Percentiles rank a stretch among this genome's conserved stretches.
phyloP scores from a whole-genome alignment of 1,284 basidiomycete species.

The Trametes polyzona region DNA sequence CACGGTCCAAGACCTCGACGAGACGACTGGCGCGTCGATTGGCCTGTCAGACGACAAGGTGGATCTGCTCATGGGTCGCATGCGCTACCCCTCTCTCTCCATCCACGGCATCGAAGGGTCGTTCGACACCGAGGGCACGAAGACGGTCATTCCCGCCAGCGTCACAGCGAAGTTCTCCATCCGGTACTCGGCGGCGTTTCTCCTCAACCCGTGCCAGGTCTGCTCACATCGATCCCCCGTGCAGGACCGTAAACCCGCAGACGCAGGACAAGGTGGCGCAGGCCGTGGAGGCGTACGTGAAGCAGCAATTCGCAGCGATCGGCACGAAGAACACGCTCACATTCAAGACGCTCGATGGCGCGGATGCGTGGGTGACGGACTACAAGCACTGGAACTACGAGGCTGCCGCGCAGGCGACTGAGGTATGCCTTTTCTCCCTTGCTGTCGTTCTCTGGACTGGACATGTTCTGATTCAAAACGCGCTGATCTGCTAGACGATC shows the following conservation, averaged over 20 bases:
- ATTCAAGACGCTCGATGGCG: conserved; percentile 77
- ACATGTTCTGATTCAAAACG: not conserved
- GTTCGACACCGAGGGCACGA: conserved; percentile 86
- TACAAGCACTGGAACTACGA: conserved; percentile 94
- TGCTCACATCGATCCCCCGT: not conserved
- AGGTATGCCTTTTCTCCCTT: conserved; percentile 45
- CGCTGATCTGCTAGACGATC: conserved; percentile 20
- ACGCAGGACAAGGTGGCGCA: conserved; percentile 76
- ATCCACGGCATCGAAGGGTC: conserved; percentile 98
- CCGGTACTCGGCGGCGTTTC: conserved; percentile 60
- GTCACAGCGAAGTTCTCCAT: conserved; percentile 95
- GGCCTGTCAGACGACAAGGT: conserved; percentile 84
- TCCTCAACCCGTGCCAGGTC: not conserved
- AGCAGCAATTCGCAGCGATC: conserved; percentile 83
- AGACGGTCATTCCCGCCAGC: conserved; percentile 94
- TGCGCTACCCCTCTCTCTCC: conserved; percentile 88
- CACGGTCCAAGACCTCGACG: conserved; percentile 75
- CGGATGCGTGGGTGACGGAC: conserved; percentile 89
- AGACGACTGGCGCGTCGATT: conserved; percentile 77
- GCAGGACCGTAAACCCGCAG: conserved; percentile 86
- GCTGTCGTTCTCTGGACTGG: not conserved
- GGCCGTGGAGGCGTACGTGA: conserved; percentile 73
- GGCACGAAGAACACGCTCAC: conserved; percentile 79
- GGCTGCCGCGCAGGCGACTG: conserved; percentile 86
- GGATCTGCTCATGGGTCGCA: conserved; percentile 87